These are phyloP conservation scores for Tetraselmis striata DNA, from an alignment of 139 green algal species.

Conservation along the genomic window DNA sequence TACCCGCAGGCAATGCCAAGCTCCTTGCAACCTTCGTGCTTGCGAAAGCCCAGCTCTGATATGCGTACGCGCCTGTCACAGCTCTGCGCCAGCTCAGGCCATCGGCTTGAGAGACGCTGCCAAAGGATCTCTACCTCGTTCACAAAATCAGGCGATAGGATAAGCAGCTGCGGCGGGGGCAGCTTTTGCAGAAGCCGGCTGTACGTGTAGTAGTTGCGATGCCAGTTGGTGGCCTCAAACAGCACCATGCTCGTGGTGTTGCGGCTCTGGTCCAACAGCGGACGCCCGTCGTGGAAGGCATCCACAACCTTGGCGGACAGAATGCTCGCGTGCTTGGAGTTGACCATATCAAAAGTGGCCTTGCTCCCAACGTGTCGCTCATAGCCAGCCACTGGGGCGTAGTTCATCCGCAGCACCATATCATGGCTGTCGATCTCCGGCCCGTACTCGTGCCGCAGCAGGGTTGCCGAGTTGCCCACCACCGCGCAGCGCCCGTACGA, in stretches of 20 bases:
- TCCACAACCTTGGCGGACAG: not conserved
- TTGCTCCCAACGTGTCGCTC: constrained; percentile 7
- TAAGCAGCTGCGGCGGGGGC: not conserved
- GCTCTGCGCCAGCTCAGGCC: not conserved
- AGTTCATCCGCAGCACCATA: constrained; percentile 8
- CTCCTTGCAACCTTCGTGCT: not conserved
- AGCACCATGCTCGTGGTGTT: not conserved
- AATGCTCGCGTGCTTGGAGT: not conserved
- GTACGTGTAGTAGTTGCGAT: not conserved
- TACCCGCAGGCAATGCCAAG: not conserved
- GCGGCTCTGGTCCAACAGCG: not conserved
- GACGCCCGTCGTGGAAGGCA: not conserved
- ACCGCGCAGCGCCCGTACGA: not conserved
- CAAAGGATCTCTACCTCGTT: not conserved
- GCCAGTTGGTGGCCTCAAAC: not conserved
- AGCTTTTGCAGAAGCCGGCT: not conserved
- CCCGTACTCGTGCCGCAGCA: constrained; percentile 6
- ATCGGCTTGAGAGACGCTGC: not conserved
- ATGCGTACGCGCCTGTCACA: not conserved
- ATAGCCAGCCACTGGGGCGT: constrained; percentile 5
- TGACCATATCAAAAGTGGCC: constrained; percentile 1
- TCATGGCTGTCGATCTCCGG: constrained; percentile 10
- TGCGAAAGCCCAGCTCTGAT: not conserved
- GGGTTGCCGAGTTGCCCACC: constrained; percentile 1
- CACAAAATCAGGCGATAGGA: not conserved